Percentiles rank a stretch among this genome's conserved stretches.
phyloP scores from a whole-genome alignment of 768 basidiomycete species.

The Lactifluus hygrophoroides region DNA sequence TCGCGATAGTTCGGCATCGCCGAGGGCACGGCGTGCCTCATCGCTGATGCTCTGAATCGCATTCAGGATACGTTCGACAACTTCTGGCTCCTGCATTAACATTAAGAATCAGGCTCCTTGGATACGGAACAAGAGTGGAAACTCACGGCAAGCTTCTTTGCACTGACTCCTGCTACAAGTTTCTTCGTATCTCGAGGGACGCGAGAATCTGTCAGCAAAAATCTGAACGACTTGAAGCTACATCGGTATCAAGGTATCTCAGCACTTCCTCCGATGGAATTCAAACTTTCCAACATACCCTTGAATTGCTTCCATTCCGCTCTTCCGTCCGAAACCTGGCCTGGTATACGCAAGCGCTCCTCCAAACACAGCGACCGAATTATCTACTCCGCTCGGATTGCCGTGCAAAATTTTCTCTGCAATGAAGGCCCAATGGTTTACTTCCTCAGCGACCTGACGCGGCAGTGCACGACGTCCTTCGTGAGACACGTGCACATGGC shows the following conservation, averaged over 20 bases:
- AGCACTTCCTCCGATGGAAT: neutral
- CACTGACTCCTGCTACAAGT: slow-evolving; percentile 82
- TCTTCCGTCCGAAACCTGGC: slow-evolving; percentile 64
- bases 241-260: slow-evolving; percentile 9
- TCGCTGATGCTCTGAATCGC: slow-evolving; percentile 82
- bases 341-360: slow-evolving; percentile 88
- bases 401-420: slow-evolving; percentile 96
- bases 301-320: slow-evolving; percentile 77
- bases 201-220: slow-evolving; percentile 89
- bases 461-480: slow-evolving; percentile 59
- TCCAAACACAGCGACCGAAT: slow-evolving; percentile 87
- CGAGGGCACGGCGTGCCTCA: slow-evolving; percentile 66
- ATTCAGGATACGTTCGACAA: slow-evolving; percentile 66
- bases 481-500: slow-evolving; percentile 56
- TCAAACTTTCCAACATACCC: slow-evolving; percentile 41
- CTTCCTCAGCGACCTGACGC: slow-evolving; percentile 56
- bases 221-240: slow-evolving; percentile 85
- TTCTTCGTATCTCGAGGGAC: slow-evolving; percentile 92
- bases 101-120: neutral
- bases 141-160: slow-evolving; percentile 54
- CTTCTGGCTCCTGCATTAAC: slow-evolving; percentile 63
- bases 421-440: slow-evolving; percentile 91
- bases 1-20: slow-evolving; percentile 65
- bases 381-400: slow-evolving; percentile 95
- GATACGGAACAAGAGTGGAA: neutral